These are phyloP conservation scores for Annulohypoxylon maeteangense DNA, from an alignment of 495 filamentous ascomycete species.

Conservation along the genomic window DNA sequence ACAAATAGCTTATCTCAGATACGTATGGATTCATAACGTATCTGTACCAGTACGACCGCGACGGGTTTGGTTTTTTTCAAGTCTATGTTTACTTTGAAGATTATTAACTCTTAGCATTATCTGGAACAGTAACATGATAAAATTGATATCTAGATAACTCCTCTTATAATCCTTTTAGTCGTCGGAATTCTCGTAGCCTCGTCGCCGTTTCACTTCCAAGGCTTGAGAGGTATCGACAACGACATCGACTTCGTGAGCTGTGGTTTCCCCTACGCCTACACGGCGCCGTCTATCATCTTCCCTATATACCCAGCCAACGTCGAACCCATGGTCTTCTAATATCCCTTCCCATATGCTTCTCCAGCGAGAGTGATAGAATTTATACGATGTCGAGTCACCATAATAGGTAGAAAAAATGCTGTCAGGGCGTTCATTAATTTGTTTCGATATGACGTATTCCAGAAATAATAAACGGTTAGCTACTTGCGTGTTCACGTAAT, in stretches of 20 bases:
- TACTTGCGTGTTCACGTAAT: not conserved
- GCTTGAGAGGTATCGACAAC: not conserved
- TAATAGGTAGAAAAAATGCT: slow-evolving; percentile 15
- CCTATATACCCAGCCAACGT: slow-evolving; percentile 21
- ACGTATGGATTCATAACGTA: not conserved
- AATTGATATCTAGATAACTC: not conserved
- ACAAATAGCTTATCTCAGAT: not conserved
- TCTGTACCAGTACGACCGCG: not conserved
- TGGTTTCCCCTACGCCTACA: slow-evolving; percentile 10
- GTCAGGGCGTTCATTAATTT: slow-evolving; percentile 10
- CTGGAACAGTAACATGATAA: too few relatives aligned
- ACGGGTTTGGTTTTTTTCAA: not conserved
- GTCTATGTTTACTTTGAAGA: not conserved
- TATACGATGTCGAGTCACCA: not conserved
- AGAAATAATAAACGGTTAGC: not conserved
- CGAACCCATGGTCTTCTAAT: slow-evolving; percentile 20
- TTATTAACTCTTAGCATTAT: too few relatives aligned
- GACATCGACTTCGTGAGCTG: slow-evolving; percentile 21
- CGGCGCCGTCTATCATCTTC: slow-evolving; percentile 14
- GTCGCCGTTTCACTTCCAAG: slow-evolving; percentile 7
- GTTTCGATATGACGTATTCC: slow-evolving; percentile 16
- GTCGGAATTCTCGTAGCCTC: slow-evolving; percentile 10
- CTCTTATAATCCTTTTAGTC: not conserved
- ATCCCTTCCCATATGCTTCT: slow-evolving; percentile 21
- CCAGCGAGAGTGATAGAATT: not conserved